Percentiles rank a stretch among this genome's conserved stretches.
Conservation (phyloP, 257 asterid species). For the Craterostigma plantagineum region DNA sequence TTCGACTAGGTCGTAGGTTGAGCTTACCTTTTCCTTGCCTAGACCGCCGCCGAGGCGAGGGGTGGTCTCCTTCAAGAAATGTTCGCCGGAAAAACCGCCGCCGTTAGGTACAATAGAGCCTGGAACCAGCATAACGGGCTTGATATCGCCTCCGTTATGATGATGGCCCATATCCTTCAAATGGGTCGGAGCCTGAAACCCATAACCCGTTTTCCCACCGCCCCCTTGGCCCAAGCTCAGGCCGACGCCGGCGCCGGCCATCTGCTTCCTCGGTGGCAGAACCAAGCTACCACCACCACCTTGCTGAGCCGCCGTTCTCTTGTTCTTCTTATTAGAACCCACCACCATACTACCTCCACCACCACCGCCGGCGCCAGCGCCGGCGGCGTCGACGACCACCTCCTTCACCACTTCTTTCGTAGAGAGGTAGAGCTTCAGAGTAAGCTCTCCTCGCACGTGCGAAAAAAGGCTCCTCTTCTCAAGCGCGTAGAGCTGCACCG, state of each 20-base stretch:
- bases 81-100: conserved; percentile 33
- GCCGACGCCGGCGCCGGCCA: too few relatives aligned
- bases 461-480: conserved; percentile 73
- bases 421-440: conserved; percentile 48
- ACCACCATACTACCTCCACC: conserved; percentile 5
- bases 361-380: too few relatives aligned
- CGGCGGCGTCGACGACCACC: conserved; percentile 14
- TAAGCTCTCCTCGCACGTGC: conserved; percentile 73
- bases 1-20: conserved; percentile 71
- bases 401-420: conserved; percentile 50
- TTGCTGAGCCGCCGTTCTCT: conserved; percentile 39
- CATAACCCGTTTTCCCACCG: conserved; percentile 15
- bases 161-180: conserved; percentile 35
- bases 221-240: conserved; percentile 13
- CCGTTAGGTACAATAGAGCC: conserved; percentile 24
- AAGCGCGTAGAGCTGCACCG: conserved; percentile 39
- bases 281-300: conserved; percentile 35
- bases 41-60: conserved; percentile 61
- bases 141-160: conserved; percentile 36
- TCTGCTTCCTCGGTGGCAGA: conserved; percentile 15
- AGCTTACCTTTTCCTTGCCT: conserved; percentile 44
- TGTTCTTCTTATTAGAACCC: conserved; percentile 35
- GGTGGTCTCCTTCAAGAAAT: conserved; percentile 50
- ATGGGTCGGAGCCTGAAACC: conserved; percentile 25
- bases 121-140: conserved; percentile 50